Base-by-base conservation (phyloP, 768 basidiomycete species). In the Termitomyces sp. region DNA sequence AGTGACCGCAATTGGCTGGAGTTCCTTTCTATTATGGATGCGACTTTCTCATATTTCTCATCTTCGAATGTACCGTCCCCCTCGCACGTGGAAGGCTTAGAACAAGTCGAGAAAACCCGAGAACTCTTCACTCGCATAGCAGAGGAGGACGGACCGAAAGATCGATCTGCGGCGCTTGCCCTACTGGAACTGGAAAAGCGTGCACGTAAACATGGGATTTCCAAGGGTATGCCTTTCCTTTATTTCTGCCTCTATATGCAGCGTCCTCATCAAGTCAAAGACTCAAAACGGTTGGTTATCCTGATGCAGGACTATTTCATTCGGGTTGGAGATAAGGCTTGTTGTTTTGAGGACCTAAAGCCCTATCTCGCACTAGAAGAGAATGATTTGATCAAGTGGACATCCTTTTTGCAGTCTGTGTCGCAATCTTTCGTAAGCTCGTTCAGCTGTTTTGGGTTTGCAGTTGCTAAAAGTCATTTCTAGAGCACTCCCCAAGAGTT, bases 1-100 rank as follows among this genome's bases (percentile, higher is more conserved):
- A 85, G 91, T 37, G 88, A 93, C 64, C 86, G 89, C 37, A 93
- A 93, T 63, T 94, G 92, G 91, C 75, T 90, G 5, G 90, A 91
- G 63, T 91, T 93, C 66, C 68, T 90, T 42, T 80, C 89, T 6
- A 70, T 92, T 21, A 69, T 93, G 5, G 86, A 93, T 59, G 84
- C 82, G 1, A 77, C 85, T 9, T 85, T 93, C 59, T 68, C 72
- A 39, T 68, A 74, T 49, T 53, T 76, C 40, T 64, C 69, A 0
- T 37, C 57, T 37, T 41, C 43, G 30, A 50, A 49, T 39, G 25
- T 3, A 47, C 43, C 58, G 59, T 42, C 58, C 64, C 67, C 68
- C 9, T 70, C 67, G 37, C 76, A 75, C 54, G 62, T 55, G 10
- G 70, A 78, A 32, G 75, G 73, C 49, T 52, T 68, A 3, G 72